Evolutionary conservation across 305 asterid genomes (phyloP).

Genomic region (Fraxinus nigra): DNA sequence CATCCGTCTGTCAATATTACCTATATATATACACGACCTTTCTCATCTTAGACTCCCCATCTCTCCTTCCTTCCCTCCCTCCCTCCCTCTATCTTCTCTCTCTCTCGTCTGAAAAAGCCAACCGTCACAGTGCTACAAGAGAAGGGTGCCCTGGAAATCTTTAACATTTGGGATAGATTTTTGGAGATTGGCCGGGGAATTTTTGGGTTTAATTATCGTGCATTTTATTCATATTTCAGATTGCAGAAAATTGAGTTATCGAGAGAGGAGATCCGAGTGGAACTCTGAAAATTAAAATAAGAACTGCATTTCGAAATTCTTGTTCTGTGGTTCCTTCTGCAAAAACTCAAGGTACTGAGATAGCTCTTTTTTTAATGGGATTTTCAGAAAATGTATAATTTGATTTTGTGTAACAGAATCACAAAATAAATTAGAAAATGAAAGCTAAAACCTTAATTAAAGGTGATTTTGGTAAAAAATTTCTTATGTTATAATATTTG

Average conservation of each 20-base stretch:
- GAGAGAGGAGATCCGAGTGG: conserved; percentile 6
- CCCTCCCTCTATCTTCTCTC: background rate
- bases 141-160: conserved; percentile 8
- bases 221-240: background rate
- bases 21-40: background rate
- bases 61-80: too few relatives aligned
- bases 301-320: background rate
- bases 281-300: background rate
- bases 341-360: background rate
- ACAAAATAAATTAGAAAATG: background rate
- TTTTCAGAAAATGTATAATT: background rate
- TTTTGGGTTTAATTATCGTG: background rate
- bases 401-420: background rate
- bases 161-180: conserved; percentile 23
- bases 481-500: background rate
- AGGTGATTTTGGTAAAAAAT: background rate
- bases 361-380: background rate
- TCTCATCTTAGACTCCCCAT: background rate
- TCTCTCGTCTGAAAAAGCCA: conserved; percentile 16
- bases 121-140: conserved; percentile 30
- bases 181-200: conserved; percentile 22
- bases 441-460: background rate
- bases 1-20: conserved; percentile 17
- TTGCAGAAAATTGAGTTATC: conserved; percentile 12
- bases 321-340: background rate